Evolutionary conservation across 1,284 basidiomycete genomes (phyloP), one percentile per base, ranked within the genome.

Genomic region (Hemileia vastatrix): DNA sequence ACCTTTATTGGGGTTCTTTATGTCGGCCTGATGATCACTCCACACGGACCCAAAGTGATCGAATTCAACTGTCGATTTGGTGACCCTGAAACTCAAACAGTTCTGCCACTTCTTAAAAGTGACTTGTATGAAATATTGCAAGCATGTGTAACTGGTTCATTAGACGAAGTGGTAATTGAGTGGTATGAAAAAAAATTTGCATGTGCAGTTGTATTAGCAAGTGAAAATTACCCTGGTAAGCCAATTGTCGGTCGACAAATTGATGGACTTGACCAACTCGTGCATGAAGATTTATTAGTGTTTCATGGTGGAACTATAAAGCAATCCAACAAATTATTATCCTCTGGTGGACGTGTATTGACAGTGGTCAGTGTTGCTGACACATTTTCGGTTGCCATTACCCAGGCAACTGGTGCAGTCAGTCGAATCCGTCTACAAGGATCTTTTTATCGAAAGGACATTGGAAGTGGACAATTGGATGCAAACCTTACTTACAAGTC

Each of bases 31-130:
- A 96, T 98, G 84, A 79, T 98, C 66, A 96, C 93, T 1, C 72
- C 82, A 21, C 78, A 82, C n/a, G 94, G 93, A 1, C 91, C 91
- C 54, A 96, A 95, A 77, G 90, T 96, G n/a, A 83, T 98, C 47
- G 94, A 98, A 77, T 98, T 96, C 80, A 98, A 98, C 74, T 92
- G 98, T 56, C 84, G 94, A 49, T 98, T 98, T 71, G 95, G 95
- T 43, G 94, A 98, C 77, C 94, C 94, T 27, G 94, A 98, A 79
- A 97, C 94, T 4, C 89, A 98, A 77, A 88, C 92, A 1, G 80
- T 97, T 44, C 83, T 97, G 80, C 81, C 95, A 53, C 81, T 98
- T 2, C 80, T 96, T 18, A 78, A 80, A 64, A 81, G 86, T 54
- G 80, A 86, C n/a, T n/a, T 96, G 21, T 88, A 87, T 1, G 83